These are phyloP conservation scores for Calonectria ilicicola DNA, from an alignment of 2,329 filamentous ascomycete species.

Conservation along the genomic window DNA sequence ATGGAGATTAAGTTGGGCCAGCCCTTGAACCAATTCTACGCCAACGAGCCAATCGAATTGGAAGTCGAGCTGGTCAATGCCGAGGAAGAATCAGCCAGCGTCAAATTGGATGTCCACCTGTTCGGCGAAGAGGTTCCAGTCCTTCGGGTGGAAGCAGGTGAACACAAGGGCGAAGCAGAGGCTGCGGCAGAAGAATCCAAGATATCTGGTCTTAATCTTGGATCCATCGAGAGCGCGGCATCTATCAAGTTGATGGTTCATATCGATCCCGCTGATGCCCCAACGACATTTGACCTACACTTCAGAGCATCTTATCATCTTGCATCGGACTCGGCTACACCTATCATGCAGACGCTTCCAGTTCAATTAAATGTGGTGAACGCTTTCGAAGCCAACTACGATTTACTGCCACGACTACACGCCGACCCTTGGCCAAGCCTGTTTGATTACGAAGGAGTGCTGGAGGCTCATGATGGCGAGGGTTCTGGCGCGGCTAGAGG, in stretches of 20 bases:
- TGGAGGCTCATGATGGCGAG: constrained; percentile 49
- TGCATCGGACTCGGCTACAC: constrained; percentile 81
- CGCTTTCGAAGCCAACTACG: constrained; percentile 93
- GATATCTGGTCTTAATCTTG: constrained; percentile 56
- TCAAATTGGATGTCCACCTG: constrained; percentile 76
- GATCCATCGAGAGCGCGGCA: constrained; percentile 60
- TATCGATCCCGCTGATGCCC: constrained; percentile 63
- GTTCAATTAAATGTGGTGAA: constrained; percentile 80
- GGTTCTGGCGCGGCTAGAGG: constrained; percentile 60
- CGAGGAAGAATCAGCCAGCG: constrained; percentile 82
- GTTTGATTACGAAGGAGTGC: constrained; percentile 73
- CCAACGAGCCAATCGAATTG: constrained; percentile 80
- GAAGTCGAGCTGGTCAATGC: constrained; percentile 80
- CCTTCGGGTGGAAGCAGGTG: constrained; percentile 56
- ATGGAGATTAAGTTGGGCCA: constrained; percentile 79
- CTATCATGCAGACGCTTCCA: constrained; percentile 79
- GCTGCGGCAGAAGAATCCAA: constrained; percentile 55
- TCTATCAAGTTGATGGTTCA: constrained; percentile 58
- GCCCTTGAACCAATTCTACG: constrained; percentile 81
- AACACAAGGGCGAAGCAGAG: constrained; percentile 49
- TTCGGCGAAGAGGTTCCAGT: constrained; percentile 67
- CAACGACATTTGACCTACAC: constrained; percentile 74
- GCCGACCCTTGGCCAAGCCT: constrained; percentile 86
- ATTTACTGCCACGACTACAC: constrained; percentile 84
- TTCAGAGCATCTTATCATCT: constrained; percentile 84